Evolutionary conservation across 2,329 filamentous ascomycete species (phyloP).

Genomic region (Botrytis aclada): DNA sequence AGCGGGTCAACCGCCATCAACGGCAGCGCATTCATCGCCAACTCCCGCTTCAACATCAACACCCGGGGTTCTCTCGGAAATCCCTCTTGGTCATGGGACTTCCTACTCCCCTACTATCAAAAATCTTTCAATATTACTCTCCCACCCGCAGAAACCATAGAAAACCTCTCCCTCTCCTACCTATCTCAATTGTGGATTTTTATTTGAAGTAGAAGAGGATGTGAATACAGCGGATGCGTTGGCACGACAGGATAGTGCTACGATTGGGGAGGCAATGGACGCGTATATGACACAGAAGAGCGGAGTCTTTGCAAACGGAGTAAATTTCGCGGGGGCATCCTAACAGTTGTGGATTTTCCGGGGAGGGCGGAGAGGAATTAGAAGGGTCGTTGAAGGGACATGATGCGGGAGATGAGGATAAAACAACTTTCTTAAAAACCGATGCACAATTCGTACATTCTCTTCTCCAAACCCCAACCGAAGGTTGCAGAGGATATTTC

Average conservation of each 20-base stretch:
- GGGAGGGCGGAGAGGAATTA: no score
- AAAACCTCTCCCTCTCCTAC: constrained; percentile 7
- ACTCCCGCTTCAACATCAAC: constrained; percentile 37
- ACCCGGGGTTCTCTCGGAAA: constrained; percentile 43
- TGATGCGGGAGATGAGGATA: no score
- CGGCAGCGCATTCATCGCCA: constrained; percentile 31
- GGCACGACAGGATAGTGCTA: not conserved
- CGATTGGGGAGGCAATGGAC: not conserved
- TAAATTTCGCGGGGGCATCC: not conserved
- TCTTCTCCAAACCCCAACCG: not conserved
- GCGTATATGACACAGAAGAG: no score
- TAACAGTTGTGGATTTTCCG: not conserved
- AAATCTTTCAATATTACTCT: constrained; percentile 35
- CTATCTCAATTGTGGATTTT: not conserved
- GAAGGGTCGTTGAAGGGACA: not conserved
- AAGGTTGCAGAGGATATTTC: not conserved
- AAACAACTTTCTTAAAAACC: no score
- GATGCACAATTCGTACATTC: not conserved
- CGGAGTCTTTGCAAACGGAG: not conserved
- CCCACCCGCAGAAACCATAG: not conserved
- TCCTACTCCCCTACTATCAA: constrained; percentile 42
- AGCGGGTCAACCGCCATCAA: constrained; percentile 41
- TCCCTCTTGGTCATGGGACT: constrained; percentile 39
- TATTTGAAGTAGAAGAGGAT: not conserved
- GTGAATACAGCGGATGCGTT: not conserved